Evolutionary conservation across 2,329 filamentous ascomycete species (phyloP).

Genomic region (Colletotrichum destructivum): DNA sequence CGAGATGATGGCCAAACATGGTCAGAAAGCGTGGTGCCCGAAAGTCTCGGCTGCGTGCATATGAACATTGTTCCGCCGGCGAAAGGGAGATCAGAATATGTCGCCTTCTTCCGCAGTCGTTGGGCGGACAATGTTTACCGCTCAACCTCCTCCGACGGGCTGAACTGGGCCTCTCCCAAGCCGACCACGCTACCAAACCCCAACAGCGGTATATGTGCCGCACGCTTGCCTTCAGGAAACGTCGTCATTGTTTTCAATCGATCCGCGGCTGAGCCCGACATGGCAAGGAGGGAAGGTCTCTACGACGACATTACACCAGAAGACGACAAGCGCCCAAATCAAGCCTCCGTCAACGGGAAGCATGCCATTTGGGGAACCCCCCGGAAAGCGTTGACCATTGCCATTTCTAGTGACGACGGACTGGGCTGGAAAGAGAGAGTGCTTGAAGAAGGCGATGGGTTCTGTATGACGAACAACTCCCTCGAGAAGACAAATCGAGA

Average conservation of each 20-base stretch:
- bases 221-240: conserved; percentile 53
- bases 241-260: conserved; percentile 59
- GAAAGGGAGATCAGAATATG: conserved; percentile 47
- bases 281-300: conserved; percentile 55
- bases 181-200: conserved; percentile 58
- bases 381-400: conserved; percentile 53
- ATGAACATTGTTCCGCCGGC: conserved; percentile 57
- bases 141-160: conserved; percentile 56
- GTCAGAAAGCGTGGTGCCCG: conserved; percentile 54
- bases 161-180: conserved; percentile 55
- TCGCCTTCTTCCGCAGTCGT: conserved; percentile 59
- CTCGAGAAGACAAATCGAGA: conserved; percentile 58
- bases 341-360: conserved; percentile 53
- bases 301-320: conserved; percentile 62
- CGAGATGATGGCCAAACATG: conserved; percentile 56
- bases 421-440: conserved; percentile 55
- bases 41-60: conserved; percentile 58
- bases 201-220: conserved; percentile 58
- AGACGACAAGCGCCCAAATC: conserved; percentile 56
- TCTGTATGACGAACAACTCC: conserved; percentile 62
- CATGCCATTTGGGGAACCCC: conserved; percentile 62
- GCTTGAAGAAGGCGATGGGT: conserved; percentile 61
- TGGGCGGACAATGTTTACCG: conserved; percentile 62
- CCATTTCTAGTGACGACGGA: conserved; percentile 54
- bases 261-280: conserved; percentile 51